Percentiles rank a stretch among this genome's conserved stretches.
These are phyloP conservation scores for Zalaria sp. DNA, from an alignment of 2,329 filamentous ascomycete species.

Conservation along the genomic window DNA sequence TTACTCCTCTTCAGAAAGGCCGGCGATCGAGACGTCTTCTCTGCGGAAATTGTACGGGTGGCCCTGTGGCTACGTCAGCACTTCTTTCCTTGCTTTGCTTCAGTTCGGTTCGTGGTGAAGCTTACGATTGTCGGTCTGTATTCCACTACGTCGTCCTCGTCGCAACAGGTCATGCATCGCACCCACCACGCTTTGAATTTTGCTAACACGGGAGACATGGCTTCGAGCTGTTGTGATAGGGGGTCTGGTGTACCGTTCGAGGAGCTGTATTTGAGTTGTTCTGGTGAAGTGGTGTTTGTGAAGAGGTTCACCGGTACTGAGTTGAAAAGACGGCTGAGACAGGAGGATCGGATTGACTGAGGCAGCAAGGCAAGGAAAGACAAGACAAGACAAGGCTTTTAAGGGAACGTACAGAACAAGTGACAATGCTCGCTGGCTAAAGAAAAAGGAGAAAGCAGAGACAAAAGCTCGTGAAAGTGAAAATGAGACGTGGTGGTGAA, in stretches of 20 bases:
- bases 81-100: not conserved
- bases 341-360: too few species aligned
- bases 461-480: not conserved
- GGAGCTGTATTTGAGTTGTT: too few species aligned
- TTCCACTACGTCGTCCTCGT: not conserved
- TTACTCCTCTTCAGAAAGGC: constrained; percentile 15
- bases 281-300: too few species aligned
- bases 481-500: not conserved
- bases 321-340: too few species aligned
- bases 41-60: constrained; percentile 18
- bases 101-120: not conserved
- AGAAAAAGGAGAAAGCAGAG: not conserved
- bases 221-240: not conserved
- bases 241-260: not conserved
- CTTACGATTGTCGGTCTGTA: not conserved
- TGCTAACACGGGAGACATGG: not conserved
- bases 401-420: not conserved
- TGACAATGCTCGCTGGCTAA: not conserved
- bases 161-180: not conserved
- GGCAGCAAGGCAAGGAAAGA: too few species aligned
- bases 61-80: constrained; percentile 10
- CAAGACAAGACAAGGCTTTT: not conserved
- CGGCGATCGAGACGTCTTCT: constrained; percentile 17
- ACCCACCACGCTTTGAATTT: not conserved
- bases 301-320: too few species aligned